Evolutionary conservation across 2,329 filamentous ascomycete genomes (phyloP).

Genomic region (Diaporthe sp.): DNA sequence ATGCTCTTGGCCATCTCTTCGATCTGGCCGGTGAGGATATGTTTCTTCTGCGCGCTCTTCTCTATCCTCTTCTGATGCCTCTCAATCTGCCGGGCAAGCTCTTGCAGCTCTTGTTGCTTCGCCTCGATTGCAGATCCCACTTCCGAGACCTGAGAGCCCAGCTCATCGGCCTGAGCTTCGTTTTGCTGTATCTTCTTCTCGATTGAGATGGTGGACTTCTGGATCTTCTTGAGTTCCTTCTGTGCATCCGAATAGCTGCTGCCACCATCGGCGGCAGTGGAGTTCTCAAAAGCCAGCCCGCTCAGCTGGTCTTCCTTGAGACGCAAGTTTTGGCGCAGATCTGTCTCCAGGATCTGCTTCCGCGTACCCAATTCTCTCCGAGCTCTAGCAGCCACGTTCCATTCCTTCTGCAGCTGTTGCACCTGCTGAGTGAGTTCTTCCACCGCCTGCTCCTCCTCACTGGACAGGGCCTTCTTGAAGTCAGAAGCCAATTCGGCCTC

Average conservation of each 20-base stretch:
- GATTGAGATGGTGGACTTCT: slow-evolving; percentile 76
- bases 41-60: slow-evolving; percentile 91
- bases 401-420: slow-evolving; percentile 82
- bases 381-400: slow-evolving; percentile 79
- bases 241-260: slow-evolving; percentile 83
- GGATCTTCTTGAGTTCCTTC: slow-evolving; percentile 84
- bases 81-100: slow-evolving; percentile 83
- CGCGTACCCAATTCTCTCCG: slow-evolving; percentile 83
- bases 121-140: slow-evolving; percentile 70
- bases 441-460: slow-evolving; percentile 86
- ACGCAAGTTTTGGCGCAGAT: slow-evolving; percentile 89
- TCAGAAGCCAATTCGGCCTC: slow-evolving; percentile 86
- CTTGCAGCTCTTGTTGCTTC: slow-evolving; percentile 80
- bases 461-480: slow-evolving; percentile 91
- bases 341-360: slow-evolving; percentile 88
- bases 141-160: slow-evolving; percentile 65
- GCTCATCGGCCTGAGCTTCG: slow-evolving; percentile 77
- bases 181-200: slow-evolving; percentile 79
- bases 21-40: slow-evolving; percentile 81
- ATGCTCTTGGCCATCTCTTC: slow-evolving; percentile 90
- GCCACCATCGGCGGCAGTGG: slow-evolving; percentile 67
- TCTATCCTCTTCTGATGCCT: slow-evolving; percentile 92
- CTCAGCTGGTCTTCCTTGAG: slow-evolving; percentile 90
- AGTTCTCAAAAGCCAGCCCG: slow-evolving; percentile 78
- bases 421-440: slow-evolving; percentile 78